Evolutionary conservation across 345 rosid genomes (phyloP).

Genomic region (Leavenworthia alabamica): DNA sequence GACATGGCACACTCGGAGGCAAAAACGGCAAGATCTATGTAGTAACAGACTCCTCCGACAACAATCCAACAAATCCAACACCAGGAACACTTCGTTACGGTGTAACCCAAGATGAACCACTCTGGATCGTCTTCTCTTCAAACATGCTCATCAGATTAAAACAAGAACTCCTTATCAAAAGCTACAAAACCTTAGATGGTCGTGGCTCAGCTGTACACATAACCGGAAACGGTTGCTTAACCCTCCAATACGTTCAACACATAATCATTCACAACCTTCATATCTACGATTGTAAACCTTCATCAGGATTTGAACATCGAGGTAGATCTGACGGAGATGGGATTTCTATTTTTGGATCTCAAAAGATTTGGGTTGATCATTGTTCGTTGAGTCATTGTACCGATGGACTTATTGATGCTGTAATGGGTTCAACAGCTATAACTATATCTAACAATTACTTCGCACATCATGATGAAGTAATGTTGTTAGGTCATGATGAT

Average conservation of each 20-base stretch:
- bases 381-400: constrained; percentile 57
- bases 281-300: constrained; percentile 66
- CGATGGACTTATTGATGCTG: constrained; percentile 74
- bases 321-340: constrained; percentile 82
- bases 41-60: constrained; percentile 81
- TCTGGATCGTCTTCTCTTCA: constrained; percentile 66
- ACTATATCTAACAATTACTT: constrained; percentile 72
- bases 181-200: constrained; percentile 80
- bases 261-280: constrained; percentile 82
- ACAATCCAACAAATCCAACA: constrained; percentile 48
- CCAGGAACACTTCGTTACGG: constrained; percentile 78
- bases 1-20: constrained; percentile 57
- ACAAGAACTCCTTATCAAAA: constrained; percentile 68
- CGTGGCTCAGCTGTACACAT: constrained; percentile 61
- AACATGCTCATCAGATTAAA: constrained; percentile 57
- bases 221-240: constrained; percentile 74
- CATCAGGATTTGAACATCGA: constrained; percentile 48
- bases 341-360: constrained; percentile 62
- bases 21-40: constrained; percentile 63
- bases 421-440: constrained; percentile 77
- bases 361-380: constrained; percentile 75
- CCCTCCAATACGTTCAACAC: constrained; percentile 57
- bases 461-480: constrained; percentile 65
- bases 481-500: constrained; percentile 63
- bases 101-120: constrained; percentile 61